Percentiles rank a stretch among this genome's conserved stretches.
Conservation (phyloP, 2,329 filamentous ascomycete species). For the Magnaporthiopsis rhizophila region DNA sequence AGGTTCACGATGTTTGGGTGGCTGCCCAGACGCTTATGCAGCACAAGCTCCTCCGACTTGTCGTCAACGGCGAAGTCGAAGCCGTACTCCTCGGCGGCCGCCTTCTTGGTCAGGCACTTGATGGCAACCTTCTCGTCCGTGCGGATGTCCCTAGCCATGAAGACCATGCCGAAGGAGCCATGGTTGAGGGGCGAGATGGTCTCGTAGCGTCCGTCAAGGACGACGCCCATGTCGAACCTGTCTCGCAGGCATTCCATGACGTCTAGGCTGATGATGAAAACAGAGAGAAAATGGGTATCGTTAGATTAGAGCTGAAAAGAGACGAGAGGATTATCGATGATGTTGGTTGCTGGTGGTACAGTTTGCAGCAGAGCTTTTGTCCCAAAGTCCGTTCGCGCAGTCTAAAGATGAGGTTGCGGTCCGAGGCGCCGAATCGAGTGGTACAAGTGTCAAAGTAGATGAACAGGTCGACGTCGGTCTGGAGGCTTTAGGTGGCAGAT, state of each 20-base stretch:
- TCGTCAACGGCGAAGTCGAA: slow-evolving; percentile 70
- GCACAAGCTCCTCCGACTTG: slow-evolving; percentile 68
- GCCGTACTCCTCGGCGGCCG: slow-evolving; percentile 50
- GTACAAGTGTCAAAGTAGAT: slow-evolving; percentile 5
- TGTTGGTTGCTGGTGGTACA: slow-evolving; percentile 16
- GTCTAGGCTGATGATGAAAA: slow-evolving; percentile 11
- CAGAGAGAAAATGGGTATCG: slow-evolving; percentile 9
- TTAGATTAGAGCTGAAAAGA: slow-evolving; percentile 15
- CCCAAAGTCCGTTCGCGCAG: slow-evolving; percentile 6
- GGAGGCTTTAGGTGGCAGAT: not conserved
- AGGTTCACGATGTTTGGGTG: slow-evolving; percentile 95
- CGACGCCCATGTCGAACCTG: slow-evolving; percentile 67
- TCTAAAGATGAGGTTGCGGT: slow-evolving; percentile 11
- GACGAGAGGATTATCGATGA: slow-evolving; percentile 14
- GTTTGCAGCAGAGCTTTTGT: slow-evolving; percentile 13
- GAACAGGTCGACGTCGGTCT: not conserved
- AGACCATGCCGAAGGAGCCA: slow-evolving; percentile 98
- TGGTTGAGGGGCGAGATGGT: slow-evolving; percentile 94
- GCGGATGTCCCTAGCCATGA: slow-evolving; percentile 73
- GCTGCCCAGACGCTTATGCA: slow-evolving; percentile 69
- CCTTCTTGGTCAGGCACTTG: slow-evolving; percentile 88
- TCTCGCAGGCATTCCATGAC: slow-evolving; percentile 79
- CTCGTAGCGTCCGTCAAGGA: slow-evolving; percentile 83
- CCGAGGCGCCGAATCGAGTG: slow-evolving; percentile 9
- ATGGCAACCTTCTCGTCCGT: slow-evolving; percentile 81